These are phyloP conservation scores for Termitomyces sp. DNA, from an alignment of 768 basidiomycete species.

Conservation along the genomic window DNA sequence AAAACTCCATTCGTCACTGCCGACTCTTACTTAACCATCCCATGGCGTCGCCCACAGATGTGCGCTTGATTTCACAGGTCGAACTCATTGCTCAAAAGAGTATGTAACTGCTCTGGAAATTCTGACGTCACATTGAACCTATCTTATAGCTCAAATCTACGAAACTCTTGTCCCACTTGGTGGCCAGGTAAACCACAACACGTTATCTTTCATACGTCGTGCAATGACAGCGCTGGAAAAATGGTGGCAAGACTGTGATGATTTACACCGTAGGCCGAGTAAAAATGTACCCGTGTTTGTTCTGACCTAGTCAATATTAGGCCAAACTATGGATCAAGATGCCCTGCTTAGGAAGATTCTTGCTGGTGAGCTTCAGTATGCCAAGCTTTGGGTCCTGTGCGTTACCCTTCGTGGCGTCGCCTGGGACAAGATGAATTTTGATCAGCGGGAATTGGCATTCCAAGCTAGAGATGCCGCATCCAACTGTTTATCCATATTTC, in stretches of 20 bases:
- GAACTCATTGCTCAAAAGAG: slow-evolving; percentile 92
- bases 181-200: slow-evolving; percentile 82
- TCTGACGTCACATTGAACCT: not conserved
- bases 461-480: slow-evolving; percentile 93
- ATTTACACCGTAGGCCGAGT: slow-evolving; percentile 64
- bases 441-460: slow-evolving; percentile 92
- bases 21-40: slow-evolving; percentile 78
- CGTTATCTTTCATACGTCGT: slow-evolving; percentile 82
- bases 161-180: slow-evolving; percentile 85
- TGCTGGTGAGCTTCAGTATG: slow-evolving; percentile 85
- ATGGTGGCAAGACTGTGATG: slow-evolving; percentile 90
- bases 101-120: slow-evolving; percentile 29
- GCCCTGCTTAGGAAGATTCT: slow-evolving; percentile 84
- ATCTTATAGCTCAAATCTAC: slow-evolving; percentile 77
- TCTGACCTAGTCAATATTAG: slow-evolving; percentile 31
- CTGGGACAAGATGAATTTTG: slow-evolving; percentile 96
- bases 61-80: slow-evolving; percentile 81
- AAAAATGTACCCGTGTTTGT: slow-evolving; percentile 1
- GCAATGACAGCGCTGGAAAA: slow-evolving; percentile 84
- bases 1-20: slow-evolving; percentile 82
- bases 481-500: slow-evolving; percentile 79
- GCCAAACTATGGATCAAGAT: slow-evolving; percentile 80
- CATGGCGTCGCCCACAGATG: slow-evolving; percentile 88
- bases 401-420: slow-evolving; percentile 87
- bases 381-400: slow-evolving; percentile 93